Base-by-base conservation (phyloP, 352 stramenopile species). In the Thalassiosira exigua region DNA sequence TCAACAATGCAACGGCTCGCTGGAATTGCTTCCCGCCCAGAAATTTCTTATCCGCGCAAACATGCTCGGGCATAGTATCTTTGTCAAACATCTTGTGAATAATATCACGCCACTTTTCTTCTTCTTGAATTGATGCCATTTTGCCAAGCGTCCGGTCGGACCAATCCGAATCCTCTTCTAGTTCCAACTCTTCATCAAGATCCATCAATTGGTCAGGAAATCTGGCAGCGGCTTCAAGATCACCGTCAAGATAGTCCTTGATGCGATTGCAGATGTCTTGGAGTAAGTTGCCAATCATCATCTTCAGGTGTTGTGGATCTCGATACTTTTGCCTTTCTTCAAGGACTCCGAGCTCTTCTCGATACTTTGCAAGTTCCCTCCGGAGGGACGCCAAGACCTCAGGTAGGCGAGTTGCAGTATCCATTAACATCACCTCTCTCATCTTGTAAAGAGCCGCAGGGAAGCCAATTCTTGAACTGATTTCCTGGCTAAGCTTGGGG, bases 11-110 rank as follows among this genome's bases (percentile, higher is more conserved):
- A 0, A 84, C 46, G 24, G 86, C 83, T 50, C 86, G 67, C 41
- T 92, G 86, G 46, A 88, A 84, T 61, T 92, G 86, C 33, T 92
- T 92, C 14, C 86, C 86, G 29, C 86, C 86, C 14, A 92, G 73
- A 53, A 88, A 90, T 39, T 70, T 85, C 36, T 81, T 77, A 29
- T 88, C 67, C 0, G 77, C 30, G 59, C 80, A 50, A 58, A 92
- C 71, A 69, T 85, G 30, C 9, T 77, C 44, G 9, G 83, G 81
- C n/a, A 80, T 72, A n/a, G n/a, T 62, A 2, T 77, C 65, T 44
- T 88, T 68, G n/a, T 68, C 59, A 50, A 82, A 46, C 42, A 89
- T 69, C 1, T 33, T 53, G 3, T 70, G 30, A 42, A 90, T 85
- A 19, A 74, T 68, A 39, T 83, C 58, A 26, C 86, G 62, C 83